Percentiles rank a stretch among this genome's conserved stretches.
Evolutionary conservation across 176 grass and related monocot species (phyloP).

Genomic region (Rhipidocladum racemiflorum): DNA sequence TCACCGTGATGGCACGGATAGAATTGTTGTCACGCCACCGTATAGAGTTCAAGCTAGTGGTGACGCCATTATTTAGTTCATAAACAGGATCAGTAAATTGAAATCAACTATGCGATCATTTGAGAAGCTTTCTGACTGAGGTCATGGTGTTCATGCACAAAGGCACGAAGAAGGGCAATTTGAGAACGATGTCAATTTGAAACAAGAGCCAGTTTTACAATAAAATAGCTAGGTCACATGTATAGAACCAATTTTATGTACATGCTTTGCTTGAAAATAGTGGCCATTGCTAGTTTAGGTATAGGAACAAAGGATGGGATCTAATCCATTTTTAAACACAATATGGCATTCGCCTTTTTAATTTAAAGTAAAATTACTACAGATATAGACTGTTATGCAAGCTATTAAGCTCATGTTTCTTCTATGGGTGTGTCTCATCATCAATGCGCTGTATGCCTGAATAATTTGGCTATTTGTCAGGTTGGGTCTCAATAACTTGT

Average conservation of each 20-base stretch:
- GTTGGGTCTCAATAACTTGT: constrained; percentile 38
- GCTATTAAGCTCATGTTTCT: neutral
- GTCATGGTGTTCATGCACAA: neutral
- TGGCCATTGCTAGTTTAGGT: neutral
- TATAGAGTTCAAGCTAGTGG: neutral
- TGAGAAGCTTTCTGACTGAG: neutral
- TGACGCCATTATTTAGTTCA: neutral
- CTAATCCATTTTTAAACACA: neutral
- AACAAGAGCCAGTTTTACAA: neutral
- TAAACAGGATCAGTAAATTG: neutral
- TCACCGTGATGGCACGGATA: neutral
- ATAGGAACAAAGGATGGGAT: neutral
- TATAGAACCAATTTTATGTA: neutral
- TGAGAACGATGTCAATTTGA: neutral
- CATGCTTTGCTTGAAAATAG: neutral
- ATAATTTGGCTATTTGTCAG: constrained; percentile 42
- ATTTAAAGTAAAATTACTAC: neutral
- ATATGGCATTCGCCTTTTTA: neutral
- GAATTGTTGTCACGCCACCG: neutral
- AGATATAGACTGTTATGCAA: neutral
- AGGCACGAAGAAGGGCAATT: neutral
- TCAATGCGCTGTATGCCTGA: neutral
- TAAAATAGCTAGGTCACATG: neutral
- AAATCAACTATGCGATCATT: neutral
- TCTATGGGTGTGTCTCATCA: neutral